These are phyloP conservation scores for Alternaria tenuissima DNA, from an alignment of 2,329 filamentous ascomycete genomes.

Conservation along the genomic window DNA sequence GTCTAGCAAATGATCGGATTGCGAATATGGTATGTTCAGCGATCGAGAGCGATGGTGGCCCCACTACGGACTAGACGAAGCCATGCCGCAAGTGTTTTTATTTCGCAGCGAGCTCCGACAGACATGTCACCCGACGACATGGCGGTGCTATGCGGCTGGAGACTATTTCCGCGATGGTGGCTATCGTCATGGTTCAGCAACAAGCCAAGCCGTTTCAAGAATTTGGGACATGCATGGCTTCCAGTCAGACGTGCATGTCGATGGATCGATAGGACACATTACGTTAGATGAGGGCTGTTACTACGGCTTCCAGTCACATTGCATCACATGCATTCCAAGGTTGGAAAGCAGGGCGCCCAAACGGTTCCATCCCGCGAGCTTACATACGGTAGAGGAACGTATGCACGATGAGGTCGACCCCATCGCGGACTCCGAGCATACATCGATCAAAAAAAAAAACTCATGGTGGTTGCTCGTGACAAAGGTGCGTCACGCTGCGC, in stretches of 20 bases:
- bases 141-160: constrained; percentile 13
- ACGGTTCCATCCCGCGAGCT: constrained; percentile 33
- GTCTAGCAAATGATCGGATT: constrained; percentile 6
- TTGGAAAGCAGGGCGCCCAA: constrained; percentile 21
- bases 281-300: constrained; percentile 18
- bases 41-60: constrained; percentile 16
- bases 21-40: constrained; percentile 16
- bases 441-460: constrained; percentile 5
- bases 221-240: constrained; percentile 11
- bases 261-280: constrained; percentile 14
- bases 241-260: constrained; percentile 20
- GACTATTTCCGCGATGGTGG: constrained; percentile 6
- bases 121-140: constrained; percentile 9
- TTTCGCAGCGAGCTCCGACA: constrained; percentile 1
- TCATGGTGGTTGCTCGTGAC: constrained; percentile 8
- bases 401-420: constrained; percentile 12
- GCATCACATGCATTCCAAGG: constrained; percentile 5
- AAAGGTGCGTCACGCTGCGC: constrained; percentile 6
- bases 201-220: constrained; percentile 17
- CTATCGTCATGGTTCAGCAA: constrained; percentile 4
- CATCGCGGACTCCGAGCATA: constrained; percentile 9
- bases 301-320: constrained; percentile 11
- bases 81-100: constrained; percentile 1
- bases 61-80: constrained; percentile 7
- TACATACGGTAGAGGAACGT: constrained; percentile 6